Conservation (phyloP, 768 basidiomycete genomes). For the Hypholoma fasciculare region DNA sequence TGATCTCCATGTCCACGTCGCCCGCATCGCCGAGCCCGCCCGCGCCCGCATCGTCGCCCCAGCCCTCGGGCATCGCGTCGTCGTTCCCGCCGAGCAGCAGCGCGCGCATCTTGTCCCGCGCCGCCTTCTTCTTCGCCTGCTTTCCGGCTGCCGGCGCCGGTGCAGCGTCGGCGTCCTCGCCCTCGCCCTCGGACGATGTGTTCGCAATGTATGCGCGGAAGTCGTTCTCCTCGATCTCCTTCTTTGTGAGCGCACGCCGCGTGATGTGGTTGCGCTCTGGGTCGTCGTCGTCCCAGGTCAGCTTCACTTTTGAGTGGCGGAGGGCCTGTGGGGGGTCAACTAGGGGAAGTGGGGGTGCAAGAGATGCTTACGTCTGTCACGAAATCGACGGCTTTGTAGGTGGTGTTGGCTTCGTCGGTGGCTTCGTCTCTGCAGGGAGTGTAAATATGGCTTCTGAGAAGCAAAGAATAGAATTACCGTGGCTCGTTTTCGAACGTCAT, state of each 20-base stretch:
- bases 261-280: constrained; percentile 81
- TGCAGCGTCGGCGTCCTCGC: constrained; percentile 22
- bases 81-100: constrained; percentile 69
- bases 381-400: constrained; percentile 82
- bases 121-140: constrained; percentile 28
- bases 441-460: neutral
- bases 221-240: constrained; percentile 91
- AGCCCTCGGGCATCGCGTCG: constrained; percentile 80
- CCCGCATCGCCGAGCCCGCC: constrained; percentile 28
- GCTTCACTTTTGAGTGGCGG: constrained; percentile 95
- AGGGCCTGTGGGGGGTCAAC: constrained; percentile 61
- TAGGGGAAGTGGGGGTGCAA: neutral
- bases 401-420: constrained; percentile 55
- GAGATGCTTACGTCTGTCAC: constrained; percentile 80
- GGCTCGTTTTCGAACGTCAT: constrained; percentile 83
- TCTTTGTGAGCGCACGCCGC: constrained; percentile 71
- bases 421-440: constrained; percentile 75
- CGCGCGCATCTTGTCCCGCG: constrained; percentile 69
- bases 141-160: neutral
- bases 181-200: constrained; percentile 62
- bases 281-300: constrained; percentile 99
- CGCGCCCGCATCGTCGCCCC: constrained; percentile 49
- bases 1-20: constrained; percentile 91
- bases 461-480: constrained; percentile 45
- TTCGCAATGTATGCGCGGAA: constrained; percentile 80